Evolutionary conservation across 1,139 yeast genomes (phyloP).

Genomic region (Candida sp.): DNA sequence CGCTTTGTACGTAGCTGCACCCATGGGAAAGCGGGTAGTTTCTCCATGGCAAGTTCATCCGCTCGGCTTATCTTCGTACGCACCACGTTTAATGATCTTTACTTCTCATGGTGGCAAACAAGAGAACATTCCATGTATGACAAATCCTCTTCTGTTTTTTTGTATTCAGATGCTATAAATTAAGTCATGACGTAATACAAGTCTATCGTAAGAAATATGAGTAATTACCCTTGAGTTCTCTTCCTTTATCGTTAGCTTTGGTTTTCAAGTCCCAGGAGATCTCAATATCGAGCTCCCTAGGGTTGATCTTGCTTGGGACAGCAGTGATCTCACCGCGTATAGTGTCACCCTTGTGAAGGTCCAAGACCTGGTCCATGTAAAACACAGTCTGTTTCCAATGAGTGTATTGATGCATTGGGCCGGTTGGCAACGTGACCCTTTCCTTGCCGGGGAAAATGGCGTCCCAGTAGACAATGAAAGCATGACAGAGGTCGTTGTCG

Average conservation of each 20-base stretch:
- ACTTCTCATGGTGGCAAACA: no score
- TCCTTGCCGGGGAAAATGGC: constrained; percentile 77
- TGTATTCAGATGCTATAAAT: background rate
- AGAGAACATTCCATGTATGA: no score
- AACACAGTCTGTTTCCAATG: constrained; percentile 99
- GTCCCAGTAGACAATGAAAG: constrained; percentile 94
- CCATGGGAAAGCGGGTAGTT: no score
- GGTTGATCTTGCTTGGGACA: constrained; percentile 77
- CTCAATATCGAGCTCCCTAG: constrained; percentile 84
- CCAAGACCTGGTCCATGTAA: constrained; percentile 83
- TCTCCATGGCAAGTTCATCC: no score
- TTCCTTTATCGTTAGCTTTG: constrained; percentile 52
- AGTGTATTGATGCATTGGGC: constrained; percentile 81
- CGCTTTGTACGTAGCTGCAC: no score
- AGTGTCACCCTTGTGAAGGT: constrained; percentile 76
- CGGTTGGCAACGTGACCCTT: constrained; percentile 72
- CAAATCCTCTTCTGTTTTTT: background rate
- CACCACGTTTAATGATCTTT: no score
- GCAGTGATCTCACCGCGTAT: constrained; percentile 75
- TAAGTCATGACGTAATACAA: background rate
- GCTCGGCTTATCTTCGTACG: no score
- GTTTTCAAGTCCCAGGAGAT: constrained; percentile 64
- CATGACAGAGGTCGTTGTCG: constrained; percentile 85
- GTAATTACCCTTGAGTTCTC: constrained; percentile 59
- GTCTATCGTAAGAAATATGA: constrained; percentile 66